Conservation (phyloP, 805 yeast species). For the Metschnikowia lunata region DNA sequence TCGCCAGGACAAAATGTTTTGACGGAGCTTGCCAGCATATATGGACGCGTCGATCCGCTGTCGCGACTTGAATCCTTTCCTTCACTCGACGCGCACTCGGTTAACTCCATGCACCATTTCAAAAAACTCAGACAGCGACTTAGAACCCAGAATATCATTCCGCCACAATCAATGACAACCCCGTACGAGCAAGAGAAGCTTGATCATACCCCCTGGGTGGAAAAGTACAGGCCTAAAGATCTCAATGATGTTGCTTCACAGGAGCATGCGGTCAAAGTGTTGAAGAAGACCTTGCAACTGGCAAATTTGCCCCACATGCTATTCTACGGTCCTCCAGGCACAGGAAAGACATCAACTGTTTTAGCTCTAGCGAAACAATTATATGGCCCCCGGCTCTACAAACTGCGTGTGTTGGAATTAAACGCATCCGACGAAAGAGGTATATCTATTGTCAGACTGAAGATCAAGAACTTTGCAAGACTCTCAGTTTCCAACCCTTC, state of each 20-base stretch:
- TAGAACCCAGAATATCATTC: background rate
- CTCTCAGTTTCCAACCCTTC: conserved; percentile 78
- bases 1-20: too few species aligned
- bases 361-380: conserved; percentile 76
- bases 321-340: conserved; percentile 92
- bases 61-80: too few species aligned
- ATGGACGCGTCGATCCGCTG: too few species aligned
- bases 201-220: conserved; percentile 83
- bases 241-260: conserved; percentile 89
- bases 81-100: too few species aligned
- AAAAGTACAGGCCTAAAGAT: conserved; percentile 79
- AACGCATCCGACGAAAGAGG: conserved; percentile 94
- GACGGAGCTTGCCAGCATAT: too few species aligned
- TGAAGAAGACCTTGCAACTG: conserved; percentile 71
- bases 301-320: conserved; percentile 89
- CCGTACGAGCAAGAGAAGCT: conserved; percentile 38
- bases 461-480: conserved; percentile 82
- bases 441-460: conserved; percentile 79
- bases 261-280: conserved; percentile 78
- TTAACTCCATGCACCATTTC: too few species aligned
- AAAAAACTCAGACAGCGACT: too few species aligned
- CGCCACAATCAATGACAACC: conserved; percentile 7
- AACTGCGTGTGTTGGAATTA: conserved; percentile 70
- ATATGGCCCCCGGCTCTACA: conserved; percentile 65
- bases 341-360: conserved; percentile 87